These are phyloP conservation scores for Ustilago shanxiensis DNA, from an alignment of 1,284 basidiomycete genomes.

Conservation along the genomic window DNA sequence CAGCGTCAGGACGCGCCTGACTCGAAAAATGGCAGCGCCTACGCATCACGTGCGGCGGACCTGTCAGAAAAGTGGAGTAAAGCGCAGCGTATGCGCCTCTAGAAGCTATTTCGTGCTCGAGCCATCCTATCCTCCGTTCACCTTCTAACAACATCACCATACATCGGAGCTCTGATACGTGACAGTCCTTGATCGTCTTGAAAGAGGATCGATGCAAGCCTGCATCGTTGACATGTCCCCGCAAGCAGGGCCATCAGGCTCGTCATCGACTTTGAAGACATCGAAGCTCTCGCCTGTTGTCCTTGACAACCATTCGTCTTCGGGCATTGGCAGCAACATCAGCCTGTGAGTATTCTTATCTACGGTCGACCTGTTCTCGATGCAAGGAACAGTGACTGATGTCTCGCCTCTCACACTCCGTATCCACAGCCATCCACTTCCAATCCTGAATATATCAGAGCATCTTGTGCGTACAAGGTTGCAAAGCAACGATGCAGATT, in stretches of 20 bases:
- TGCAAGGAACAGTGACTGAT: no score
- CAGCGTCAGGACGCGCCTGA: constrained; percentile 18
- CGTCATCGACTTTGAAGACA: constrained; percentile 18
- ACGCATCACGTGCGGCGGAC: constrained; percentile 27
- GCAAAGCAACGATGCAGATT: constrained; percentile 71
- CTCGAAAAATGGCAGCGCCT: background rate
- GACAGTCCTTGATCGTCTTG: background rate
- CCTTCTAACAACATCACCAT: no score
- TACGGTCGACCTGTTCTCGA: no score
- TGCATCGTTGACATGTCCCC: constrained; percentile 11
- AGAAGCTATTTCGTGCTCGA: constrained; percentile 22
- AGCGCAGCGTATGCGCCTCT: constrained; percentile 24
- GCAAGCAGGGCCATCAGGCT: constrained; percentile 30
- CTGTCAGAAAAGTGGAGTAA: constrained; percentile 31
- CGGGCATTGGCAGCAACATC: constrained; percentile 47
- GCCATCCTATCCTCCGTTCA: constrained; percentile 7
- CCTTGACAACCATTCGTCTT: constrained; percentile 35
- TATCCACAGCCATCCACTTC: constrained; percentile 86
- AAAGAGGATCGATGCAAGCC: no score
- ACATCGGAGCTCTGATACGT: background rate
- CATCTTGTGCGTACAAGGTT: constrained; percentile 87
- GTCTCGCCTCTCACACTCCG: background rate
- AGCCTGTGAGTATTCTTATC: constrained; percentile 40
- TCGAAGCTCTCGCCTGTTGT: constrained; percentile 48
- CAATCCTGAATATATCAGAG: constrained; percentile 96